A percentile compares a stretch with the other conserved stretches of the same genome.
Evolutionary conservation across 306 rosid genomes (phyloP).

Genomic region (Corylus avellana): DNA sequence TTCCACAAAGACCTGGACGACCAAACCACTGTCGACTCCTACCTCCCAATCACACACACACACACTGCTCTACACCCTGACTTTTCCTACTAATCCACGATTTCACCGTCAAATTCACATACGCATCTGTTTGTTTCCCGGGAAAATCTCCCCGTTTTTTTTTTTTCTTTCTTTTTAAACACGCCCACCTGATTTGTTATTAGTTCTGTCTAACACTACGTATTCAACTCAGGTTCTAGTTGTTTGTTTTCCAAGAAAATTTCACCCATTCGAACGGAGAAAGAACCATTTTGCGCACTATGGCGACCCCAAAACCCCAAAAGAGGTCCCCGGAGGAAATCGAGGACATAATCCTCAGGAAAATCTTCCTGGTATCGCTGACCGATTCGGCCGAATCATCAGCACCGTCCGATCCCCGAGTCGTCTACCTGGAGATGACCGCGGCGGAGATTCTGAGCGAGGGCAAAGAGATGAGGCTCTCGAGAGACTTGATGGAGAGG

Average conservation of each 20-base stretch:
- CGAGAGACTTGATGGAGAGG: constrained; percentile 74
- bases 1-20: too few species aligned
- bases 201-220: too few species aligned
- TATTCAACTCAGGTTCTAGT: too few species aligned
- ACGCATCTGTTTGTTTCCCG: constrained; percentile 19
- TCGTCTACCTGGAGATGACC: constrained; percentile 69
- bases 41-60: not conserved
- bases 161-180: not conserved
- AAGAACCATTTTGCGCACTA: constrained; percentile 13
- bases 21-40: not conserved
- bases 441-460: constrained; percentile 97
- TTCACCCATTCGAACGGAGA: too few species aligned
- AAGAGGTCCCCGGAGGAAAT: constrained; percentile 71
- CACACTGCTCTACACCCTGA: not conserved
- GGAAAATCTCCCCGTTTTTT: constrained; percentile 4
- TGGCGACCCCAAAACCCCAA: constrained; percentile 77
- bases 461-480: constrained; percentile 58
- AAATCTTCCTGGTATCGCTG: constrained; percentile 74
- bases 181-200: not conserved
- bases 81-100: not conserved
- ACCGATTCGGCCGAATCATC: constrained; percentile 25
- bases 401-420: constrained; percentile 40
- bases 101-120: not conserved
- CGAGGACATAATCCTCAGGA: constrained; percentile 84
- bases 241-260: too few species aligned